Conservation (phyloP, 1,284 basidiomycete genomes). For the Marasmius sp. region DNA sequence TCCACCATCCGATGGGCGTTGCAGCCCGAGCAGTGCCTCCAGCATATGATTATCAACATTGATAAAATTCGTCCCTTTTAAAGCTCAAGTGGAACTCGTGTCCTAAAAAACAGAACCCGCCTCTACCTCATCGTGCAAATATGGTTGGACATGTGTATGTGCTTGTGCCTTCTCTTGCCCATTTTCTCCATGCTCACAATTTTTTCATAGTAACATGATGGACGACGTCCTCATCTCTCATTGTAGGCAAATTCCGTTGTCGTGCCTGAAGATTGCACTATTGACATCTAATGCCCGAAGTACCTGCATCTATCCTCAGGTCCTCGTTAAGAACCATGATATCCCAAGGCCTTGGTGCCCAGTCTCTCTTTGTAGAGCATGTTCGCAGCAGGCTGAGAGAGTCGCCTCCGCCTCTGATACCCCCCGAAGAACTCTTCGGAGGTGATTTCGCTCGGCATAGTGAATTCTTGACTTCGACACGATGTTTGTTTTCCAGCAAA, state of each 20-base stretch:
- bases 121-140: neutral
- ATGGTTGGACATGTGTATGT: conserved; percentile 15
- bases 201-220: conserved; percentile 19
- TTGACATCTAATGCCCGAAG: conserved; percentile 2
- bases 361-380: conserved; percentile 17
- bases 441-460: conserved; percentile 4
- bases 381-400: conserved; percentile 15
- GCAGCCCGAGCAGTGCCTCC: too few species aligned
- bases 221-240: conserved; percentile 22
- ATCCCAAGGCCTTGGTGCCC: conserved; percentile 13
- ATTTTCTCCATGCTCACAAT: neutral
- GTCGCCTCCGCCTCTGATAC: conserved; percentile 7
- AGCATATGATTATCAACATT: neutral
- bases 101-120: neutral
- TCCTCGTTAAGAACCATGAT: conserved; percentile 17
- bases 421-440: conserved; percentile 13
- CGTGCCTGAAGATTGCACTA: neutral
- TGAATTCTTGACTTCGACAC: conserved; percentile 10
- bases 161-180: neutral
- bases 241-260: conserved; percentile 5
- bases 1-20: too few species aligned
- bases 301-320: conserved; percentile 14
- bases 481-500: conserved; percentile 20
- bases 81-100: neutral
- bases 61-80: neutral